Evolutionary conservation across 1,139 yeast species (phyloP).

Genomic region (Pichia sp.): DNA sequence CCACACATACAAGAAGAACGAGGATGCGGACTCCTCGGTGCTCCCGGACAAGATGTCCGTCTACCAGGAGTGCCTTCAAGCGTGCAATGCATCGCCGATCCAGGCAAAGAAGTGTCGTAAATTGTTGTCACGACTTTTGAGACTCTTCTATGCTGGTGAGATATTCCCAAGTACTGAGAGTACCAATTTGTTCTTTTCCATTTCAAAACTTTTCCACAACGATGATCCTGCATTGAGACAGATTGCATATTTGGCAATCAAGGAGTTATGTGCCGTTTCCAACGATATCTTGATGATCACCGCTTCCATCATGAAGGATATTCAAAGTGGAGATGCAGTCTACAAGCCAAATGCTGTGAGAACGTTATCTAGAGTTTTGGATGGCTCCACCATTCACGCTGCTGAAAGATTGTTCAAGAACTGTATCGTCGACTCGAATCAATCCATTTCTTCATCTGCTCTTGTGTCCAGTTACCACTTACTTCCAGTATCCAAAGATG

Average conservation of each 20-base stretch:
- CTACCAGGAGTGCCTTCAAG: slow-evolving; percentile 90
- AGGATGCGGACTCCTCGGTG: slow-evolving; percentile 58
- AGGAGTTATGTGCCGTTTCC: slow-evolving; percentile 77
- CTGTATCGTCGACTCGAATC: slow-evolving; percentile 87
- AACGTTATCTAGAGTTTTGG: slow-evolving; percentile 83
- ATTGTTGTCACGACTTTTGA: slow-evolving; percentile 63
- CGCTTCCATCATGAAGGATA: slow-evolving; percentile 95
- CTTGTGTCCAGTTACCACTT: slow-evolving; percentile 85
- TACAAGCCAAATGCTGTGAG: slow-evolving; percentile 95
- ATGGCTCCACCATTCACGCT: slow-evolving; percentile 86
- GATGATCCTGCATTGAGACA: slow-evolving; percentile 88
- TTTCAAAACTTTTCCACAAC: slow-evolving; percentile 92
- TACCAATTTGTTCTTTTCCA: slow-evolving; percentile 86
- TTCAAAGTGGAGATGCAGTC: slow-evolving; percentile 78
- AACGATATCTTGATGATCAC: slow-evolving; percentile 97
- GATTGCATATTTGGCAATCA: slow-evolving; percentile 87
- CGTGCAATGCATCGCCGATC: slow-evolving; percentile 88
- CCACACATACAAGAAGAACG: slow-evolving; percentile 74
- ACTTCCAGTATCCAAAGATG: slow-evolving; percentile 83
- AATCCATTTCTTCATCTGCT: slow-evolving; percentile 87
- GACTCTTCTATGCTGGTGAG: slow-evolving; percentile 78
- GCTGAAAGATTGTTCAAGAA: slow-evolving; percentile 91
- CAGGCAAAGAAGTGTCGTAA: slow-evolving; percentile 82
- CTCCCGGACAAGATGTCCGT: slow-evolving; percentile 95
- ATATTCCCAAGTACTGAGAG: slow-evolving; percentile 85